A percentile compares a stretch with the other conserved stretches of the same genome.
Conservation (phyloP, 2,329 filamentous ascomycete species). For the Colletotrichum limetticola region DNA sequence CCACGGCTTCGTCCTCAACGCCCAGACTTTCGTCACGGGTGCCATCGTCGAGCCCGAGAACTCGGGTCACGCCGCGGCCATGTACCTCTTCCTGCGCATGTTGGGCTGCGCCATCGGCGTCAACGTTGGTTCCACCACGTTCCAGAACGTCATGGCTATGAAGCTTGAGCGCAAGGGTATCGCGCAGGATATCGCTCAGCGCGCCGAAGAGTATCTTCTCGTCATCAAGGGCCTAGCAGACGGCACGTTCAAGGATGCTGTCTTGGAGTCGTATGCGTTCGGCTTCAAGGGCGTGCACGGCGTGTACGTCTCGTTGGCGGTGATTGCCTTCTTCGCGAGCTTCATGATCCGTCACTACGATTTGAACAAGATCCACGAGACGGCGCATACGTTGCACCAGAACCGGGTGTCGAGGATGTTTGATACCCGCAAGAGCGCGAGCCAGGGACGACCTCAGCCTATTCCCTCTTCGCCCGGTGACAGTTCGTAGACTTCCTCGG, state of each 20-base stretch:
- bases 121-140: slow-evolving; percentile 36
- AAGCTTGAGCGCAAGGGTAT: slow-evolving; percentile 34
- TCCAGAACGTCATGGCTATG: slow-evolving; percentile 38
- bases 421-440: background rate
- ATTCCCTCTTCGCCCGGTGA: slow-evolving; percentile 21
- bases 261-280: slow-evolving; percentile 27
- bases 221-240: slow-evolving; percentile 30
- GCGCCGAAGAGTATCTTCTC: slow-evolving; percentile 29
- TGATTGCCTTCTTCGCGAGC: slow-evolving; percentile 28
- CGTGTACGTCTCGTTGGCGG: slow-evolving; percentile 29
- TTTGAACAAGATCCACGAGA: slow-evolving; percentile 32
- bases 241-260: slow-evolving; percentile 30
- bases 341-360: slow-evolving; percentile 34
- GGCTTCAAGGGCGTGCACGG: slow-evolving; percentile 34
- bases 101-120: slow-evolving; percentile 37
- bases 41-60: slow-evolving; percentile 34
- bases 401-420: slow-evolving; percentile 26
- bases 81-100: slow-evolving; percentile 37
- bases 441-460: background rate
- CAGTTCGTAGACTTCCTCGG: background rate
- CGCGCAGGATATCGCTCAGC: slow-evolving; percentile 26
- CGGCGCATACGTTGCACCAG: slow-evolving; percentile 26
- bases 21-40: slow-evolving; percentile 39
- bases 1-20: slow-evolving; percentile 38
- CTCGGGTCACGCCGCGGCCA: slow-evolving; percentile 35